phyloP scores from a whole-genome alignment of 2,329 filamentous ascomycete genomes.

The Ascochyta fabae region DNA sequence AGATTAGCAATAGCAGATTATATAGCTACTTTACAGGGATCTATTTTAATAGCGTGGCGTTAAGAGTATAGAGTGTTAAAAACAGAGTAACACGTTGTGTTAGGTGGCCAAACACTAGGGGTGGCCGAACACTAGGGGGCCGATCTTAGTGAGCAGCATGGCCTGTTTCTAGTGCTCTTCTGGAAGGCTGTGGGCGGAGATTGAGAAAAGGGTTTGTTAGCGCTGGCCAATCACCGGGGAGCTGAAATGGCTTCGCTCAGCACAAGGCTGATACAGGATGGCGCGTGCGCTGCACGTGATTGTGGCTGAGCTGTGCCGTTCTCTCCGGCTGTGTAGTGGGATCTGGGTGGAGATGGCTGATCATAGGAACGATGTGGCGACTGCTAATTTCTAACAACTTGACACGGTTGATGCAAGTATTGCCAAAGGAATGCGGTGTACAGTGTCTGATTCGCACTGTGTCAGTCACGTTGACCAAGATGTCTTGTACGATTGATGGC shows the following conservation, averaged over 20 bases:
- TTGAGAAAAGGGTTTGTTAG: not conserved
- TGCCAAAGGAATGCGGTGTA: too few species aligned
- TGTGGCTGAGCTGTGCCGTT: constrained; percentile 13
- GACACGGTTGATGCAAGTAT: not conserved
- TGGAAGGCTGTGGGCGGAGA: constrained; percentile 8
- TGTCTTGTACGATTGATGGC: not conserved
- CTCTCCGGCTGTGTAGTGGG: not conserved
- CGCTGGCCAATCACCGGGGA: not conserved
- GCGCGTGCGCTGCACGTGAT: not conserved
- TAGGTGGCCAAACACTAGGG: too few species aligned
- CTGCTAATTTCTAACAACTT: not conserved
- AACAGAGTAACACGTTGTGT: too few species aligned
- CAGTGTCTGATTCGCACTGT: not conserved
- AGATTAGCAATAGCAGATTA: too few species aligned
- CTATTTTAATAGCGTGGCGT: too few species aligned
- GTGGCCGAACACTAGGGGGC: too few species aligned
- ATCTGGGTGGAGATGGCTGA: not conserved
- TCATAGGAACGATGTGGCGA: not conserved
- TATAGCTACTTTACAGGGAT: too few species aligned
- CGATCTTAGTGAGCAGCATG: not conserved
- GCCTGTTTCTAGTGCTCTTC: constrained; percentile 7
- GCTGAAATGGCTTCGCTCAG: not conserved
- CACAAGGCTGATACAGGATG: not conserved
- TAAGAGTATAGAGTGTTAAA: too few species aligned
- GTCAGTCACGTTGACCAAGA: not conserved